phyloP scores from a whole-genome alignment of 129 eudicot genomes.

The Centaurea solstitialis region DNA sequence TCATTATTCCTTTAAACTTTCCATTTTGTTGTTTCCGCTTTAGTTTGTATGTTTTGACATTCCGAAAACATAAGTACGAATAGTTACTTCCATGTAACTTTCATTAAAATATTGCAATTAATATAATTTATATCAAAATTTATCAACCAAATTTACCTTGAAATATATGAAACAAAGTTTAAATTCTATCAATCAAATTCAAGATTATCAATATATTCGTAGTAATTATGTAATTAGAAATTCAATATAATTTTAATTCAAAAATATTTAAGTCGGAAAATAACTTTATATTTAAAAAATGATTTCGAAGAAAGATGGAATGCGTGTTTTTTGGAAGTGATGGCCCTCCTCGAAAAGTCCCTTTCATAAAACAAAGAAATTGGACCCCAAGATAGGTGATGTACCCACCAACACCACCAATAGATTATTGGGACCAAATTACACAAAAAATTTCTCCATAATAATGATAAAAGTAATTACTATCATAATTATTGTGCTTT shows the following conservation, averaged over 20 bases:
- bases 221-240: too few species aligned
- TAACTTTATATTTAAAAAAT: not conserved
- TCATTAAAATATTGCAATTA: too few species aligned
- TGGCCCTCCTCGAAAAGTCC: not conserved
- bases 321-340: not conserved
- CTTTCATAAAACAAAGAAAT: constrained; percentile 16
- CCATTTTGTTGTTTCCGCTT: too few species aligned
- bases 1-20: too few species aligned
- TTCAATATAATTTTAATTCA: too few species aligned
- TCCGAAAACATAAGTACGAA: too few species aligned
- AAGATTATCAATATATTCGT: too few species aligned
- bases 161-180: not conserved
- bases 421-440: constrained; percentile 1
- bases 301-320: not conserved
- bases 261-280: too few species aligned
- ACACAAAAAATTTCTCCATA: not conserved
- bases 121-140: too few species aligned
- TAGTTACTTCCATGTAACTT: too few species aligned
- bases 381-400: constrained; percentile 36
- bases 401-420: constrained; percentile 26
- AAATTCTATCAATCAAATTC: not conserved
- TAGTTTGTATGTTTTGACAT: too few species aligned
- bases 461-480: not conserved
- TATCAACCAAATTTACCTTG: too few species aligned
- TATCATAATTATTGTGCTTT: not conserved